Evolutionary conservation across 257 asterid genomes (phyloP).

Genomic region (Schizonepeta tenuifolia): DNA sequence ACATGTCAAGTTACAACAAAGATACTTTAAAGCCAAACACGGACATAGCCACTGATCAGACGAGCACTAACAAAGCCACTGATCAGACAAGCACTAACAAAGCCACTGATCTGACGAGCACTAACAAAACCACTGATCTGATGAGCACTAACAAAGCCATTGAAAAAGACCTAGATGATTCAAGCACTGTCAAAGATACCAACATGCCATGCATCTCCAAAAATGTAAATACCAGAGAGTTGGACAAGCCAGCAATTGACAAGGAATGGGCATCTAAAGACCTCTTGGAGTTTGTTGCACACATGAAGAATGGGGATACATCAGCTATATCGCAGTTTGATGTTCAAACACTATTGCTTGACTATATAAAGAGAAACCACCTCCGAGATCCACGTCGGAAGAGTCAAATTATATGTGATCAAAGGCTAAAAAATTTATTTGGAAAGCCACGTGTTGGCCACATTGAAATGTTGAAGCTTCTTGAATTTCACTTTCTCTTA

Average conservation of each 20-base stretch:
- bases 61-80: neutral
- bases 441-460: constrained; percentile 66
- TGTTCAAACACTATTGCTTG: constrained; percentile 63
- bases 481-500: constrained; percentile 57
- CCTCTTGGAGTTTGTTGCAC: constrained; percentile 78
- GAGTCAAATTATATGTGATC: constrained; percentile 79
- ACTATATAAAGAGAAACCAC: constrained; percentile 69
- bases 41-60: neutral
- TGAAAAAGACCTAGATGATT: constrained; percentile 25
- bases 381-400: constrained; percentile 79
- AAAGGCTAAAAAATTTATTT: constrained; percentile 70
- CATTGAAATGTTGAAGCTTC: constrained; percentile 75
- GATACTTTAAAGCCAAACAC: neutral
- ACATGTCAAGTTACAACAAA: neutral
- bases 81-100: neutral
- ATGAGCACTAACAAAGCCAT: neutral
- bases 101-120: neutral
- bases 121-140: neutral
- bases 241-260: constrained; percentile 39
- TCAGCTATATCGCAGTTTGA: constrained; percentile 63
- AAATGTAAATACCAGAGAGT: constrained; percentile 25
- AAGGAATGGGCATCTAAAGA: constrained; percentile 76
- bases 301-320: constrained; percentile 74
- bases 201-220: constrained; percentile 17
- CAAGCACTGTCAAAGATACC: constrained; percentile 10